phyloP scores from a whole-genome alignment of 2,329 filamentous ascomycete species.

The Penicillium sp. region DNA sequence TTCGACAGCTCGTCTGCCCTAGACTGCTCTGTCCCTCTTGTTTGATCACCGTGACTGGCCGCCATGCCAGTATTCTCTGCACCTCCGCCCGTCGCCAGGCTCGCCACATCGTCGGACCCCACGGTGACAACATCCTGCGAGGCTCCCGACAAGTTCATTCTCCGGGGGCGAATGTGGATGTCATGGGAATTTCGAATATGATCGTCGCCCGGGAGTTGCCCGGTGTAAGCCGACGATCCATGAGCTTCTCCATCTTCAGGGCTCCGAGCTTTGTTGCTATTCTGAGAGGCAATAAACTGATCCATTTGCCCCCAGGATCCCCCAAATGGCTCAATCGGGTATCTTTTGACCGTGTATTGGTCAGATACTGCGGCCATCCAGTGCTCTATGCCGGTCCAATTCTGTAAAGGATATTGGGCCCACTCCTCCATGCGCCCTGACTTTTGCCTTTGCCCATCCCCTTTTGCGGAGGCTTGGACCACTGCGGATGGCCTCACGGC shows the following conservation, averaged over 20 bases:
- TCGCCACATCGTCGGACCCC: conserved; percentile 2
- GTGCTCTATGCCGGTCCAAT: conserved; percentile 17
- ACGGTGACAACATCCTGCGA: background rate
- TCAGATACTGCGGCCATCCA: conserved; percentile 18
- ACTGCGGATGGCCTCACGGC: conserved; percentile 7
- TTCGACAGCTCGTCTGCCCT: conserved; percentile 20
- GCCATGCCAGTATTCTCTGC: background rate
- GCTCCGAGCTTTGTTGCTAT: background rate
- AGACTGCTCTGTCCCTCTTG: background rate
- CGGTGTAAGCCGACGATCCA: background rate
- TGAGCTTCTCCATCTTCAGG: background rate
- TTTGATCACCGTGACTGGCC: background rate
- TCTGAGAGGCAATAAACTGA: background rate
- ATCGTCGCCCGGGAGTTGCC: background rate
- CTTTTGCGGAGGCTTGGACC: conserved; percentile 6
- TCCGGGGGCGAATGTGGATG: conserved; percentile 1
- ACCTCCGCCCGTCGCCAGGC: conserved; percentile 6
- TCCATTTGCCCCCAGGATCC: background rate
- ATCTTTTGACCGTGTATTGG: conserved; percentile 12
- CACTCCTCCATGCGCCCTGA: conserved; percentile 23
- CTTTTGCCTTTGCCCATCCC: conserved; percentile 15
- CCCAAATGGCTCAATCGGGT: background rate
- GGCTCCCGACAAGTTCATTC: conserved; percentile 7
- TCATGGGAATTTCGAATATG: conserved; percentile 7
- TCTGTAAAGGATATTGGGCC: conserved; percentile 19